Evolutionary conservation across 306 rosid species (phyloP).

Genomic region (barrel medic (Medicago truncatula)): DNA sequence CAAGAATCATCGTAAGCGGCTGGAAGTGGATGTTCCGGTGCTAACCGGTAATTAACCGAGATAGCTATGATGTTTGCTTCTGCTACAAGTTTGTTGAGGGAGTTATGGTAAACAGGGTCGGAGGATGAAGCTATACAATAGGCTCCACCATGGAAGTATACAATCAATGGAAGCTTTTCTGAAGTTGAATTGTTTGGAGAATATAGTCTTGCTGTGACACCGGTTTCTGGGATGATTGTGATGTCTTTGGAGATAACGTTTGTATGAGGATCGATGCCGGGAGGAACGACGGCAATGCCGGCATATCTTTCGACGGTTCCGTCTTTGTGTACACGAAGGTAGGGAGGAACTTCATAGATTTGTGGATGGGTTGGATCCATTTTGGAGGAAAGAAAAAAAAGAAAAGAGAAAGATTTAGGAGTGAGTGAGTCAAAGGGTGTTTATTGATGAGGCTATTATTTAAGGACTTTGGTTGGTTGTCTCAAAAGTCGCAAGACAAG

Average conservation of each 20-base stretch:
- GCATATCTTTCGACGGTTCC: slow-evolving; percentile 68
- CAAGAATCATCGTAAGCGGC: slow-evolving; percentile 73
- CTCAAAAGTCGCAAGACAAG: background rate
- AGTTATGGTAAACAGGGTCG: slow-evolving; percentile 75
- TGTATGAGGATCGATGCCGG: slow-evolving; percentile 62
- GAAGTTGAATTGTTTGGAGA: slow-evolving; percentile 40
- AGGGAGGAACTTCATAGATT: slow-evolving; percentile 69
- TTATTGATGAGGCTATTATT: background rate
- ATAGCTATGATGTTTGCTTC: slow-evolving; percentile 60
- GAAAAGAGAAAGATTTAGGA: background rate
- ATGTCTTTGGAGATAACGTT: slow-evolving; percentile 79
- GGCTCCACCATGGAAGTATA: slow-evolving; percentile 90
- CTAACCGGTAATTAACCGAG: slow-evolving; percentile 72
- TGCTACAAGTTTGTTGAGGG: slow-evolving; percentile 64
- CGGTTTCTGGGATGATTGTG: slow-evolving; percentile 55
- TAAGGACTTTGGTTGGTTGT: background rate
- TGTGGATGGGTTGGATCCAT: slow-evolving; percentile 53
- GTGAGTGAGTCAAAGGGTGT: background rate
- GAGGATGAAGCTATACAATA: slow-evolving; percentile 64
- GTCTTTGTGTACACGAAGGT: slow-evolving; percentile 64
- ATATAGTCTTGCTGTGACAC: slow-evolving; percentile 71
- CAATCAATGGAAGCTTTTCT: slow-evolving; percentile 57
- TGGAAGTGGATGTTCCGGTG: slow-evolving; percentile 84
- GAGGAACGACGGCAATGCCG: slow-evolving; percentile 59
- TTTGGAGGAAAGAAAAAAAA: background rate